Evolutionary conservation across 192 early-diverging fungal species (phyloP).

Genomic region (Paraglomus occultum): DNA sequence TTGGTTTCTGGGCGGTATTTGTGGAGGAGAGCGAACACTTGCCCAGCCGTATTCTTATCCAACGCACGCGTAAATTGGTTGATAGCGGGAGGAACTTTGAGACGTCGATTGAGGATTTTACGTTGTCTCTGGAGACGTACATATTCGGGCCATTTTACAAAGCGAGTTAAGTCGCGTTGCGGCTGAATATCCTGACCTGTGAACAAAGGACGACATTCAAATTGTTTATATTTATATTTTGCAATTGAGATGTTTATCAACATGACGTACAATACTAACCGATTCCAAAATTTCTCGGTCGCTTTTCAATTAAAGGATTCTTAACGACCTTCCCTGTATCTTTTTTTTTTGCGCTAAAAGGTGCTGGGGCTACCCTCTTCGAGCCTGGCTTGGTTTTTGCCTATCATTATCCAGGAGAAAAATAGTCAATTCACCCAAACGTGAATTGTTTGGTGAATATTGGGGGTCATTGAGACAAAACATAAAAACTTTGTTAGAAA

Average conservation of each 20-base stretch:
- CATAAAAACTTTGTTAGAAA: too few species aligned
- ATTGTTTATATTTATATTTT: too few species aligned
- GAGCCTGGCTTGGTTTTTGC: constrained; percentile 52
- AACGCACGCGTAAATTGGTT: constrained; percentile 99
- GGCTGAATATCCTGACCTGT: constrained; percentile 95
- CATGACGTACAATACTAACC: constrained; percentile 47
- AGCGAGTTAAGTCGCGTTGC: constrained; percentile 91
- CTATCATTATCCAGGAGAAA: neutral
- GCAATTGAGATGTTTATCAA: neutral
- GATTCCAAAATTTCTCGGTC: constrained; percentile 92
- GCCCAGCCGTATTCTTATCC: constrained; percentile 98
- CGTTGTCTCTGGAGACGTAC: constrained; percentile 98
- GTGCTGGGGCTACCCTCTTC: constrained; percentile 94
- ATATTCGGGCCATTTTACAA: constrained; percentile 99
- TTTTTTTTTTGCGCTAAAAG: constrained; percentile 72
- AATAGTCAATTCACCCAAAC: too few species aligned
- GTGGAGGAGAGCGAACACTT: constrained; percentile 96
- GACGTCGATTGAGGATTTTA: constrained; percentile 94
- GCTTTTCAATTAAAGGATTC: constrained; percentile 94
- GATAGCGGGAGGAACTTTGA: constrained; percentile 99
- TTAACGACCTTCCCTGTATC: constrained; percentile 63
- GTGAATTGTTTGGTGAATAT: too few species aligned
- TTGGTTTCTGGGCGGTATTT: constrained; percentile 99
- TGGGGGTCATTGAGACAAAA: too few species aligned
- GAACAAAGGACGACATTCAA: neutral